phyloP scores from a whole-genome alignment of 495 filamentous ascomycete species.

The Terfezia boudieri region DNA sequence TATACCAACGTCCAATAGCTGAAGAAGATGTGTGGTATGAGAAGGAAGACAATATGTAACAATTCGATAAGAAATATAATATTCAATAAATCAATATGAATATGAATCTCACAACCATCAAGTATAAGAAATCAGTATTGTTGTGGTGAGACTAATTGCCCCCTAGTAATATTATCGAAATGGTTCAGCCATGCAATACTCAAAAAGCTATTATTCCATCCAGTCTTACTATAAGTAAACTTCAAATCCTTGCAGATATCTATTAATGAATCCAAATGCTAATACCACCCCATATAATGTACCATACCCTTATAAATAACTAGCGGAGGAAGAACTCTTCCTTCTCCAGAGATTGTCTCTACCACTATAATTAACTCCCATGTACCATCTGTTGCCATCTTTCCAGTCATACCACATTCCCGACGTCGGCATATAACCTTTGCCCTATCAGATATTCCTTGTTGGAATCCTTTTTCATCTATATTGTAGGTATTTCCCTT shows the following conservation, averaged over 20 bases:
- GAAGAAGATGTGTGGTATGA: conserved; percentile 5
- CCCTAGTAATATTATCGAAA: conserved; percentile 8
- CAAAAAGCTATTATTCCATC: conserved; percentile 14
- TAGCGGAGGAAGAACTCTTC: not conserved
- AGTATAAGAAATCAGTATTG: conserved; percentile 2
- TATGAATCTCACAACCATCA: conserved; percentile 4
- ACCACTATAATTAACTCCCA: not conserved
- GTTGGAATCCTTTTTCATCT: not conserved
- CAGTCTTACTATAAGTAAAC: conserved; percentile 8
- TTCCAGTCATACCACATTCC: not conserved
- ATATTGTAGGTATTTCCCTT: not conserved
- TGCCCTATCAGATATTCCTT: not conserved
- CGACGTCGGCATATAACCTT: not conserved
- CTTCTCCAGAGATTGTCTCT: not conserved
- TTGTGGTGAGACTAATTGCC: not conserved
- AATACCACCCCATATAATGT: not conserved
- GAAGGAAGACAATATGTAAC: conserved; percentile 4
- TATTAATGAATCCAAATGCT: not conserved
- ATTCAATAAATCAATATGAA: conserved; percentile 7
- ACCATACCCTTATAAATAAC: not conserved
- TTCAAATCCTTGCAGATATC: not conserved
- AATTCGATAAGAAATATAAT: conserved; percentile 3
- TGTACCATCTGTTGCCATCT: not conserved
- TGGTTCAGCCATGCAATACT: conserved; percentile 11
- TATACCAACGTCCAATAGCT: conserved; percentile 4